Conservation (phyloP, 2,329 filamentous ascomycete species). For the Pestalotiopsis sp. region DNA sequence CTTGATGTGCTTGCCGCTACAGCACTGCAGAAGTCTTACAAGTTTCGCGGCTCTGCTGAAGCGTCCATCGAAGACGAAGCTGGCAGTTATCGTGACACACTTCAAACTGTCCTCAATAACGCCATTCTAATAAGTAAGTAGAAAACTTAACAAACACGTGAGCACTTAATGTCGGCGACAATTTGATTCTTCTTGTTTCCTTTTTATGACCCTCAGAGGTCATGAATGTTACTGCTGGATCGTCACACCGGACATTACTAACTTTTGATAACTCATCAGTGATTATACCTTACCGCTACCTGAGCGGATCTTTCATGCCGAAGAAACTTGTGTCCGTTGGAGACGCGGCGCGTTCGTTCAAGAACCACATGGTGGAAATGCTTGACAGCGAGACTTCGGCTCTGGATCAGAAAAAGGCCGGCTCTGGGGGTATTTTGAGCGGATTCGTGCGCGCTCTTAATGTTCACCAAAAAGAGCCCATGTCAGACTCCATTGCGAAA, state of each 20-base stretch:
- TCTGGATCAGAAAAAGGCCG: slow-evolving; percentile 13
- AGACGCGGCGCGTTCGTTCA: slow-evolving; percentile 7
- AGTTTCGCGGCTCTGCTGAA: too few relatives aligned
- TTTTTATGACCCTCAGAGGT: too few relatives aligned
- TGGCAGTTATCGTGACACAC: slow-evolving; percentile 25
- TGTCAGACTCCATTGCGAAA: too few relatives aligned
- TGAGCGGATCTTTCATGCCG: too few relatives aligned
- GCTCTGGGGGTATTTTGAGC: background rate
- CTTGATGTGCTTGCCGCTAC: slow-evolving; percentile 30
- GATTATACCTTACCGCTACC: background rate
- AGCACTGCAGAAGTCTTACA: slow-evolving; percentile 25
- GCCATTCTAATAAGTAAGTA: slow-evolving; percentile 19
- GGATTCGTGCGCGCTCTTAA: slow-evolving; percentile 9
- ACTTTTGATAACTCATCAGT: too few relatives aligned
- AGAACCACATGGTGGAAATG: slow-evolving; percentile 26
- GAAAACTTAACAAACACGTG: too few relatives aligned
- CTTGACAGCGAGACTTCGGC: slow-evolving; percentile 23
- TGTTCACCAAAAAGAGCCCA: slow-evolving; percentile 20
- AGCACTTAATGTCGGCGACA: too few relatives aligned
- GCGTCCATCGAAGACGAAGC: too few relatives aligned
- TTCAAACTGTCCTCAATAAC: slow-evolving; percentile 29
- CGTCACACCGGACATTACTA: too few relatives aligned
- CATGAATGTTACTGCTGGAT: too few relatives aligned
- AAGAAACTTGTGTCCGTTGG: too few relatives aligned
- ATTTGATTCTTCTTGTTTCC: too few relatives aligned